Evolutionary conservation across 148 eudicot species (phyloP).

Genomic region (Diospyros kaki): DNA sequence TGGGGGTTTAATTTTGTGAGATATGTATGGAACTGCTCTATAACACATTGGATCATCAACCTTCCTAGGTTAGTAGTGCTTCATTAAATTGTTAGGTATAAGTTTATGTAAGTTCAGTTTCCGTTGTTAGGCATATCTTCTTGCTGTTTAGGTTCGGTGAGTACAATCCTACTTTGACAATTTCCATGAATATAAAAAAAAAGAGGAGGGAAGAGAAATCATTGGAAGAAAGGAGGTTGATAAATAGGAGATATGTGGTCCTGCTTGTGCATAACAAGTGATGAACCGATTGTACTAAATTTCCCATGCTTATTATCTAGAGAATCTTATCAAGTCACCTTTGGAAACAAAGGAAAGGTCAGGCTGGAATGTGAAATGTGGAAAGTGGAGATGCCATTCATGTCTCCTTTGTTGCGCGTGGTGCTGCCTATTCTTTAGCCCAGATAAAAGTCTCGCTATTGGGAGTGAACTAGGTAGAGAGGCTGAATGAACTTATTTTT

Average conservation of each 20-base stretch:
- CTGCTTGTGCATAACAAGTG: neutral
- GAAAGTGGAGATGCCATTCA: neutral
- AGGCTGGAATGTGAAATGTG: neutral
- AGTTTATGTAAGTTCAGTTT: conserved; percentile 5
- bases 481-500: neutral
- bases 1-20: conserved; percentile 31
- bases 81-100: conserved; percentile 17
- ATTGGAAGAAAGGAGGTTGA: neutral
- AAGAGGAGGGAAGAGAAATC: neutral
- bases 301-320: neutral
- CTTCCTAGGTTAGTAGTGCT: conserved; percentile 13
- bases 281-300: neutral
- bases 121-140: conserved; percentile 17
- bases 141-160: conserved; percentile 26
- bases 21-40: conserved; percentile 28
- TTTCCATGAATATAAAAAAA: neutral
- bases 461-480: neutral
- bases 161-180: neutral
- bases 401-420: neutral
- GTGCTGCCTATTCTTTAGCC: conserved; percentile 1
- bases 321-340: neutral
- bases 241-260: neutral
- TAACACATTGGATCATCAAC: conserved; percentile 16
- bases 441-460: neutral
- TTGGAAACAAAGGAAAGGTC: neutral